Evolutionary conservation across 2,329 filamentous ascomycete genomes (phyloP).

Genomic region (Dothistroma septosporum): DNA sequence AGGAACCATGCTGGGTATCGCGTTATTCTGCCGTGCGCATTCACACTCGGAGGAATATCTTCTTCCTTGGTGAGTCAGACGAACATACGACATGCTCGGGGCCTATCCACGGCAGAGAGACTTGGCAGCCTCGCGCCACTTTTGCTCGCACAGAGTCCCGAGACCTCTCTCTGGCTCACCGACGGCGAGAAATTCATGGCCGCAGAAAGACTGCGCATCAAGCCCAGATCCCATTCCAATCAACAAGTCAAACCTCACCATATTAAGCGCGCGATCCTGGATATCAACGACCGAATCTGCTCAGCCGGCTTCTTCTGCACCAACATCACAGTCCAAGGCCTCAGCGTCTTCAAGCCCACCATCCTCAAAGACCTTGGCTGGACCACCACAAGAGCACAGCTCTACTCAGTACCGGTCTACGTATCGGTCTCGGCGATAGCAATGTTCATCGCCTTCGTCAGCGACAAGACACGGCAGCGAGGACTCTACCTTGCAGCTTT

Average conservation of each 20-base stretch:
- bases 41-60: slow-evolving; percentile 56
- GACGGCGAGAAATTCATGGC: slow-evolving; percentile 55
- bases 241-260: slow-evolving; percentile 50
- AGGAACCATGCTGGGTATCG: slow-evolving; percentile 30
- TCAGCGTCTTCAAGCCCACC: slow-evolving; percentile 47
- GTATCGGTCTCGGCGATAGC: slow-evolving; percentile 25
- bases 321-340: slow-evolving; percentile 54
- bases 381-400: slow-evolving; percentile 46
- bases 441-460: slow-evolving; percentile 24
- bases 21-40: slow-evolving; percentile 41
- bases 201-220: slow-evolving; percentile 48
- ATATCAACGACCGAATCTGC: slow-evolving; percentile 58
- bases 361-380: slow-evolving; percentile 62
- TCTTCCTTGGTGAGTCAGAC: slow-evolving; percentile 64
- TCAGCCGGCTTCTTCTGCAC: slow-evolving; percentile 56
- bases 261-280: slow-evolving; percentile 50
- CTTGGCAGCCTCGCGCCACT: slow-evolving; percentile 47
- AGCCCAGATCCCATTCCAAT: slow-evolving; percentile 45
- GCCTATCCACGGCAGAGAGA: slow-evolving; percentile 50
- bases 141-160: slow-evolving; percentile 51
- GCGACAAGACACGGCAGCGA: slow-evolving; percentile 21
- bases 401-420: slow-evolving; percentile 43
- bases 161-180: slow-evolving; percentile 49
- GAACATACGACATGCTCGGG: no score
- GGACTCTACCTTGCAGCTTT: slow-evolving; percentile 23